Percentiles rank a stretch among this genome's conserved stretches.
phyloP scores from a whole-genome alignment of 768 basidiomycete species.

The Tubosaeta brunneosetosa region DNA sequence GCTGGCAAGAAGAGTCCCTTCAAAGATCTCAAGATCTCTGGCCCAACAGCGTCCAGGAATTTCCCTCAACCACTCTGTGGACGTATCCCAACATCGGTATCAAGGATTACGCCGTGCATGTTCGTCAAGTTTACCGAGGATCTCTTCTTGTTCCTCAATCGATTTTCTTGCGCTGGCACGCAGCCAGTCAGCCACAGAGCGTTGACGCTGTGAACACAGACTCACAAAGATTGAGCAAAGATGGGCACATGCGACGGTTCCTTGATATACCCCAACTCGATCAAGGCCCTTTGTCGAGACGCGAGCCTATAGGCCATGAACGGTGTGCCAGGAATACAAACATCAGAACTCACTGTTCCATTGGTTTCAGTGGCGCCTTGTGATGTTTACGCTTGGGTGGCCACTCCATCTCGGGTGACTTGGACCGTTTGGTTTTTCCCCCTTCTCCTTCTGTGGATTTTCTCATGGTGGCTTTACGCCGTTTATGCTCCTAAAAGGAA shows the following conservation, averaged over 20 bases:
- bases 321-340: neutral
- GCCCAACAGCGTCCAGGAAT: too few species aligned
- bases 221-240: slow-evolving; percentile 68
- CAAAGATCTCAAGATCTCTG: too few species aligned
- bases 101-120: slow-evolving; percentile 17
- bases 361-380: slow-evolving; percentile 39
- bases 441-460: slow-evolving; percentile 17
- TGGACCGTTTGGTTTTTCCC: slow-evolving; percentile 13
- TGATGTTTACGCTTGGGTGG: slow-evolving; percentile 64
- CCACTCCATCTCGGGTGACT: slow-evolving; percentile 47
- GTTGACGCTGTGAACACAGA: slow-evolving; percentile 5
- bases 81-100: neutral
- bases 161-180: slow-evolving; percentile 37
- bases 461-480: slow-evolving; percentile 18
- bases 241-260: slow-evolving; percentile 44
- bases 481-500: slow-evolving; percentile 23
- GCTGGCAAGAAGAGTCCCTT: too few species aligned
- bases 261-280: slow-evolving; percentile 58
- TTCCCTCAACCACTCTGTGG: too few species aligned
- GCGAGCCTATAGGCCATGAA: slow-evolving; percentile 39
- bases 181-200: slow-evolving; percentile 1
- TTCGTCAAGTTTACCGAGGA: slow-evolving; percentile 41
- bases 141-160: slow-evolving; percentile 38
- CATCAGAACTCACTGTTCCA: slow-evolving; percentile 42
- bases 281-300: slow-evolving; percentile 54